Evolutionary conservation across 148 eudicot genomes (phyloP).

Genomic region (Simmondsia chinensis): DNA sequence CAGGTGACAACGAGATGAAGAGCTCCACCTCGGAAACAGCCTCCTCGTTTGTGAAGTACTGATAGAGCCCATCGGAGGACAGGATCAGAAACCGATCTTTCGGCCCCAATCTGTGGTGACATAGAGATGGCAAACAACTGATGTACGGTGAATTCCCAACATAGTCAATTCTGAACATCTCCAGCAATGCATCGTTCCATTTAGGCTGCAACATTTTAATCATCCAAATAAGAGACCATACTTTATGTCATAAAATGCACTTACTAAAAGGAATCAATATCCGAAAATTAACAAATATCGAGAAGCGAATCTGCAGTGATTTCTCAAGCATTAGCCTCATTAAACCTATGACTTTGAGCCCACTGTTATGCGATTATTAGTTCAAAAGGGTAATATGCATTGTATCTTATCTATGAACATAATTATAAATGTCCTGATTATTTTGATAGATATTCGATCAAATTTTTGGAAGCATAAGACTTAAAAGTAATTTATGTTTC

Average conservation of each 20-base stretch:
- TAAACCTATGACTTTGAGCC: no score
- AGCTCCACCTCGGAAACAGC: constrained; percentile 71
- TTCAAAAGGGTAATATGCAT: no score
- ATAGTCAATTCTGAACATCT: constrained; percentile 77
- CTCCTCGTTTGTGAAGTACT: constrained; percentile 83
- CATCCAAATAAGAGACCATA: not conserved
- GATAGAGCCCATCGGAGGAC: constrained; percentile 91
- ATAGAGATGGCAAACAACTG: constrained; percentile 51
- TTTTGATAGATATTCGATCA: no score
- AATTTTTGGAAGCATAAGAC: no score
- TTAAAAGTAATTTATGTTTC: no score
- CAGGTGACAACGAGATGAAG: constrained; percentile 63
- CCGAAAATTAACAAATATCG: not conserved
- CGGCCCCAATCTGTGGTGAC: constrained; percentile 63
- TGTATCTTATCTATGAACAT: no score
- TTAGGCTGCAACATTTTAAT: constrained; percentile 54
- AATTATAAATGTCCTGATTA: no score
- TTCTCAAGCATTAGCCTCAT: no score
- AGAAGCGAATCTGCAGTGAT: no score
- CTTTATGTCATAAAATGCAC: no score
- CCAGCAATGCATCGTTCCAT: constrained; percentile 79
- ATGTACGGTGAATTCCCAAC: constrained; percentile 67
- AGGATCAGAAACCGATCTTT: constrained; percentile 72
- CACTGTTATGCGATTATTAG: no score
- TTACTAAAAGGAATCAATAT: not conserved